Base-by-base conservation (phyloP, 805 yeast species). In the Pichia deserticola region DNA sequence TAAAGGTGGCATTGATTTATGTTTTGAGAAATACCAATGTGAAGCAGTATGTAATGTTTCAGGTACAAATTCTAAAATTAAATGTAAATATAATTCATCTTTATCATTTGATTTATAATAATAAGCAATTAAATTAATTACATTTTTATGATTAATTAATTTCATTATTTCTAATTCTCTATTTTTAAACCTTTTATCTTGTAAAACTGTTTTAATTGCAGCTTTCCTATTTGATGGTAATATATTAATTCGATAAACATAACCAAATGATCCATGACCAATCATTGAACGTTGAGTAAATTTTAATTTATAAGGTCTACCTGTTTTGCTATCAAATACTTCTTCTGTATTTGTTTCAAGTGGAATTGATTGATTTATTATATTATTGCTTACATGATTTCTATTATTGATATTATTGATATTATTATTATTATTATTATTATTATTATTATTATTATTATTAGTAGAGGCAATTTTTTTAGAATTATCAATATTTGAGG, bases 211-310 rank as follows among this genome's bases (percentile, higher is more conserved):
- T 68, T 93, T 93, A 63, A 93, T 89, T 45, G 99, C 99, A 20
- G 92, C 95, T 40, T 81, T 77, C 59, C 83, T 86, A 52, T 85
- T 81, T 27, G 85, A 75, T 15, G 92, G 89, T 53, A 78, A 62
- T 38, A 93, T 73, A 51, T 79, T 81, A 7, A 96, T 89, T 57
- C 88, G 93, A 64, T 89, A 89, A n/a, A 93, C 99, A 35, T 89
- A 90, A 3, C 99, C 99, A 71, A 93, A 93, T n/a, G 98, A 90
- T 10, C 99, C 99, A 67, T 88, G 95, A n/a, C 99, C 99, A 40
- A 92, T 93, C 76, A 90, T 89, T 57, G 87, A 85, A 39, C 87
- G 79, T 60, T 84, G 89, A 15, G 90, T 84, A 69, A 87, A 89
- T 44, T 82, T 79, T 49, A 92, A 77, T 46, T 78, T 76, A 45